These are phyloP conservation scores for Yamadazyma kitorensis DNA, from an alignment of 805 yeast species.

Conservation along the genomic window DNA sequence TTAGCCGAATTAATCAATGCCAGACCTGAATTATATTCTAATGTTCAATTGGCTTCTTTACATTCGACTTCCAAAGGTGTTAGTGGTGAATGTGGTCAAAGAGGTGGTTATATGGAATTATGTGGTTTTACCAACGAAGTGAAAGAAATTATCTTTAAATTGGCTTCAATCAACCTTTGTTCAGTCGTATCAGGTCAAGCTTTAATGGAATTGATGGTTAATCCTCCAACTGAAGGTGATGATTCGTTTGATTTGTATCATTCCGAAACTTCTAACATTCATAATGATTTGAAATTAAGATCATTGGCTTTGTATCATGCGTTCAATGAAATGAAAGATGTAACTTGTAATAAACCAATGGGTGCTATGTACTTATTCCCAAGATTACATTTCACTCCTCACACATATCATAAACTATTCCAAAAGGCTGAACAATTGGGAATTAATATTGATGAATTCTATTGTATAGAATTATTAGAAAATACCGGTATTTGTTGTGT, in stretches of 20 bases:
- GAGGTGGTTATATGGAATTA: constrained; percentile 98
- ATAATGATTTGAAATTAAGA: constrained; percentile 58
- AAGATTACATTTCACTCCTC: constrained; percentile 53
- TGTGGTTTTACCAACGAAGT: constrained; percentile 76
- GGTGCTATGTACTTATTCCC: constrained; percentile 99
- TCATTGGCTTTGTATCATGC: constrained; percentile 66
- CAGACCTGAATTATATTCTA: constrained; percentile 54
- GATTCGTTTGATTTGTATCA: constrained; percentile 67
- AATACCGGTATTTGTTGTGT: constrained; percentile 94
- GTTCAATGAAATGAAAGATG: constrained; percentile 75
- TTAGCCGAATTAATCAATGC: constrained; percentile 58
- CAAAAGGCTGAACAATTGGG: constrained; percentile 56
- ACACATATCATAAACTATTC: constrained; percentile 50
- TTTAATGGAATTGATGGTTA: constrained; percentile 85
- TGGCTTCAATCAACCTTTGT: constrained; percentile 88
- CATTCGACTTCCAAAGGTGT: constrained; percentile 99
- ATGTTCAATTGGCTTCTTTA: constrained; percentile 86
- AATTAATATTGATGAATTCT: constrained; percentile 77
- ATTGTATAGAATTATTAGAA: constrained; percentile 81
- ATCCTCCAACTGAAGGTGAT: constrained; percentile 82
- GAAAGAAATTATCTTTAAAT: constrained; percentile 67
- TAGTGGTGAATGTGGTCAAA: constrained; percentile 98
- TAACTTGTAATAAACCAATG: constrained; percentile 82
- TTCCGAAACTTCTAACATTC: constrained; percentile 61
- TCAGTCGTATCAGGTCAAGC: constrained; percentile 97